These are phyloP conservation scores for Penicillium aurantiogriseum DNA, from an alignment of 2,329 filamentous ascomycete genomes.

Conservation along the genomic window DNA sequence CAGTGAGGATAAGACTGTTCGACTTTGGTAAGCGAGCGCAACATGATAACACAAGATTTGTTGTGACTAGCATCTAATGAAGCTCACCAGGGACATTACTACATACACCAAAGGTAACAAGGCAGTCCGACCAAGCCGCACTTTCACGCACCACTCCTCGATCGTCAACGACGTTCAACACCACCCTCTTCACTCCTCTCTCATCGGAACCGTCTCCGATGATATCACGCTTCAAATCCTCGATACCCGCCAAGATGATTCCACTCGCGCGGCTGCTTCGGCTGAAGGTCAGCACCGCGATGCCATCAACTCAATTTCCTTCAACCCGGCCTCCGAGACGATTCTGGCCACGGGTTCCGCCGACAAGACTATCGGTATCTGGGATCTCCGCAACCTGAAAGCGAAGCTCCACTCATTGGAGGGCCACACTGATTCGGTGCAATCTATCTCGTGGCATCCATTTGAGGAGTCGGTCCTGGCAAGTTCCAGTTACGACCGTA, in stretches of 20 bases:
- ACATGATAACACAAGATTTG: neutral
- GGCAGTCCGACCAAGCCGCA: conserved; percentile 67
- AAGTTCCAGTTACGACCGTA: conserved; percentile 86
- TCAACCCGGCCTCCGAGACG: conserved; percentile 88
- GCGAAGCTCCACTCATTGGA: conserved; percentile 87
- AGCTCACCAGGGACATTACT: conserved; percentile 67
- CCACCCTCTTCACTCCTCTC: conserved; percentile 78
- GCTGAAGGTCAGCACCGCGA: conserved; percentile 77
- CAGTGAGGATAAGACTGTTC: conserved; percentile 87
- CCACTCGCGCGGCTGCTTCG: conserved; percentile 65
- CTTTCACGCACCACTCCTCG: conserved; percentile 82
- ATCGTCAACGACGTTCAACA: conserved; percentile 98
- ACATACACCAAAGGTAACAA: conserved; percentile 69
- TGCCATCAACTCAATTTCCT: conserved; percentile 93
- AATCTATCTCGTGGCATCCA: conserved; percentile 92
- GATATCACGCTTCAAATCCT: conserved; percentile 91
- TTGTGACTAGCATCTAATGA: neutral
- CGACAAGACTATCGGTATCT: conserved; percentile 91
- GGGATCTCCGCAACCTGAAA: conserved; percentile 90
- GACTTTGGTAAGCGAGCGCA: conserved; percentile 68
- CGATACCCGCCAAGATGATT: conserved; percentile 71
- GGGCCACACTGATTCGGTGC: conserved; percentile 84
- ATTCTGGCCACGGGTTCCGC: conserved; percentile 89
- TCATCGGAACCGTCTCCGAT: conserved; percentile 92
- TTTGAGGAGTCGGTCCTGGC: conserved; percentile 83